A percentile compares a stretch with the other conserved stretches of the same genome.
These are phyloP conservation scores for Globisporangium perplexum DNA, from an alignment of 352 stramenopile genomes.

Conservation along the genomic window DNA sequence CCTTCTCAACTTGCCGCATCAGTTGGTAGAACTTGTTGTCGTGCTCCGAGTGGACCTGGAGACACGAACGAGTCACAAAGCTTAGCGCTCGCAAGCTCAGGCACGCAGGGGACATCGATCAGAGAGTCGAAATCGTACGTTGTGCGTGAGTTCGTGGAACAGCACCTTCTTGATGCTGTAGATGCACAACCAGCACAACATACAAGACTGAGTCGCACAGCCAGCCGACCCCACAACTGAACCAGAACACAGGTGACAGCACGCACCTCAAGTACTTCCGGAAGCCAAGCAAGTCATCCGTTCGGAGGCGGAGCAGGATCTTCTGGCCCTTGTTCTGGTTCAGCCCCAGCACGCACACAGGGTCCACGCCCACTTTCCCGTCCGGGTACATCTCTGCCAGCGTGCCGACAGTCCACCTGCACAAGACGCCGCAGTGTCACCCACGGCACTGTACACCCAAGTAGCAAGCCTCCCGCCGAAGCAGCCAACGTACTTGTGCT, in stretches of 20 bases:
- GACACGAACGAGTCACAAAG: not conserved
- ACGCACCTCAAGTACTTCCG: conserved; percentile 77
- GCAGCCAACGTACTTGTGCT: conserved; percentile 60
- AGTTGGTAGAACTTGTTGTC: conserved; percentile 78
- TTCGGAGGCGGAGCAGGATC: conserved; percentile 92
- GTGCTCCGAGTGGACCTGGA: conserved; percentile 67
- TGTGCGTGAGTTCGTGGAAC: conserved; percentile 94
- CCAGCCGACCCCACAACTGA: not conserved
- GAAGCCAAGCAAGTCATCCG: conserved; percentile 92
- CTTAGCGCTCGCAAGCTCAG: not conserved
- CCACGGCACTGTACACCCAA: no score
- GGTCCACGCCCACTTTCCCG: conserved; percentile 86
- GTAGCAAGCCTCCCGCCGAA: no score
- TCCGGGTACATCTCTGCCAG: conserved; percentile 89
- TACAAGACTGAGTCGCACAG: not conserved
- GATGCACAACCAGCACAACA: not conserved
- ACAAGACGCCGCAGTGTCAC: no score
- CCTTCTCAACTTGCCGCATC: conserved; percentile 73
- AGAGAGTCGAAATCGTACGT: conserved; percentile 38
- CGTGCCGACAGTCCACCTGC: conserved; percentile 78
- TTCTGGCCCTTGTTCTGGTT: conserved; percentile 95
- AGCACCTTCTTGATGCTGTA: conserved; percentile 90
- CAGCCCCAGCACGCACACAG: conserved; percentile 88
- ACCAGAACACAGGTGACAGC: not conserved
- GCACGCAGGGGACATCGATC: not conserved